Percentiles rank a stretch among this genome's conserved stretches.
Conservation (phyloP, 2,329 filamentous ascomycete species). For the Fusarium phyllophilum region DNA sequence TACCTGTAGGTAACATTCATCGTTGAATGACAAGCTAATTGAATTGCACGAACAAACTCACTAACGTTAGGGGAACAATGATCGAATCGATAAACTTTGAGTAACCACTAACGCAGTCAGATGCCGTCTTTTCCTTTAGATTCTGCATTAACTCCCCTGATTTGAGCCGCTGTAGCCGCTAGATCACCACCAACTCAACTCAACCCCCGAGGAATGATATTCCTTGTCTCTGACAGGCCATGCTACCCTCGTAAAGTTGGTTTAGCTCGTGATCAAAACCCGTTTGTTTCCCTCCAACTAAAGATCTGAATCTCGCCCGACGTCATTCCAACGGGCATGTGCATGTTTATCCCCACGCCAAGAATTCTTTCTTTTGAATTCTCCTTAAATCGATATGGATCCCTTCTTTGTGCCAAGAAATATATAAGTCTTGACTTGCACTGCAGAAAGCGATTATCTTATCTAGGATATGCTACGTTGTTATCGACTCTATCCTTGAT, state of each 20-base stretch:
- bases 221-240: slow-evolving; percentile 6
- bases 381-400: neutral
- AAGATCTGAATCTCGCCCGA: neutral
- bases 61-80: neutral
- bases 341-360: slow-evolving; percentile 9
- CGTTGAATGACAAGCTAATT: neutral
- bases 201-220: neutral
- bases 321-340: slow-evolving; percentile 10
- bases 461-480: neutral
- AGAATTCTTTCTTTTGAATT: slow-evolving; percentile 5
- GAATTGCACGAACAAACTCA: neutral
- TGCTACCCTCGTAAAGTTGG: neutral
- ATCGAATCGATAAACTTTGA: neutral
- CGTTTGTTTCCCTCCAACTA: slow-evolving; percentile 1
- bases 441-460: neutral
- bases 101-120: neutral
- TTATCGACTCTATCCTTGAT: neutral
- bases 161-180: slow-evolving; percentile 18
- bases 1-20: neutral
- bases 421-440: neutral
- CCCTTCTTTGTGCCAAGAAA: slow-evolving; percentile 2
- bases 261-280: slow-evolving; percentile 16
- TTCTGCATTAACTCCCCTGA: neutral
- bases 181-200: neutral
- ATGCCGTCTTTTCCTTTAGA: slow-evolving; percentile 11